Conservation (phyloP, 352 stramenopile species). For the Phytophthora uliginosa region DNA sequence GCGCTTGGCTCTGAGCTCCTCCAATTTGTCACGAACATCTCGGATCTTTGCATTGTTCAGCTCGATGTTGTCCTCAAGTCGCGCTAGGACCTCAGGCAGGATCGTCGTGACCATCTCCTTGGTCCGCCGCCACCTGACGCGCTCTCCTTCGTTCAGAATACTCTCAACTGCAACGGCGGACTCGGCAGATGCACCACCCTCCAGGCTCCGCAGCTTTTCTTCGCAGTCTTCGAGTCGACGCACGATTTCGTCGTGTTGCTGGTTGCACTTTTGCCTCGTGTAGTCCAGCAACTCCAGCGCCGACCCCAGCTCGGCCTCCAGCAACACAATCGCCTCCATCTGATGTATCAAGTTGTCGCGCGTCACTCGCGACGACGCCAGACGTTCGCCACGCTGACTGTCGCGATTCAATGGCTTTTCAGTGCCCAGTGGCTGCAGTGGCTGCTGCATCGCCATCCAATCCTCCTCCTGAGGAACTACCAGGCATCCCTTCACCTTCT, state of each 20-base stretch:
- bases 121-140: constrained; percentile 53
- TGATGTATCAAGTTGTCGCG: constrained; percentile 68
- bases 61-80: constrained; percentile 75
- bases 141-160: constrained; percentile 45
- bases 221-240: constrained; percentile 58
- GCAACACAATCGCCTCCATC: constrained; percentile 70
- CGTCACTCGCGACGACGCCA: constrained; percentile 57
- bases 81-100: constrained; percentile 59
- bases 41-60: constrained; percentile 69
- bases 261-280: constrained; percentile 47
- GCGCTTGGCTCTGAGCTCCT: constrained; percentile 58
- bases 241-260: constrained; percentile 64
- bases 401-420: not conserved
- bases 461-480: constrained; percentile 57
- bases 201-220: constrained; percentile 37
- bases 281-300: constrained; percentile 73
- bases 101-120: constrained; percentile 64
- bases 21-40: constrained; percentile 67
- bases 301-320: constrained; percentile 68
- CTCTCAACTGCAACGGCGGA: constrained; percentile 12
- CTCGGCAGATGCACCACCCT: constrained; percentile 24
- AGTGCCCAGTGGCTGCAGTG: constrained; percentile 22
- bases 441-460: constrained; percentile 40
- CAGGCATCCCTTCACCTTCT: constrained; percentile 55
- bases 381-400: constrained; percentile 20